phyloP scores from a whole-genome alignment of 139 green algal species.

The Auxenochlorella pyrenoidosa region DNA sequence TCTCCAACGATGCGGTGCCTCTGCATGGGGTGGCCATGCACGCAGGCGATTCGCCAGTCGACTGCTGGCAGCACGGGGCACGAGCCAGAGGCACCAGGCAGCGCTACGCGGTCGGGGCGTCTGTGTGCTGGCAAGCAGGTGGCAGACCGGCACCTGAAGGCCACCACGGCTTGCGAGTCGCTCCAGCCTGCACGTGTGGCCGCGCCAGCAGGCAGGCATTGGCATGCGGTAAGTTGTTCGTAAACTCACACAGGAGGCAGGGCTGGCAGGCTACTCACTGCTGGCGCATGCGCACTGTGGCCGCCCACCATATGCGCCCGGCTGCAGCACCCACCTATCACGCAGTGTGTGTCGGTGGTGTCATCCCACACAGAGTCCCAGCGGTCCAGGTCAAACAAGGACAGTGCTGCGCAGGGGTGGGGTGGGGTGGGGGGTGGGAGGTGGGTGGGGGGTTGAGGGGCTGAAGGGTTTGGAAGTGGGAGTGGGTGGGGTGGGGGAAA shows the following conservation, averaged over 20 bases:
- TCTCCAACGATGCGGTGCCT: conserved; percentile 8
- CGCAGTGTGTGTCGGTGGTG: conserved; percentile 22
- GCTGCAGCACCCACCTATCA: background rate
- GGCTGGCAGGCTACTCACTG: too few relatives aligned
- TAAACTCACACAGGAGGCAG: too few relatives aligned
- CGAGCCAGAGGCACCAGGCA: background rate
- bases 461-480: too few relatives aligned
- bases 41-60: too few relatives aligned
- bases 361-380: conserved; percentile 13
- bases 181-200: conserved; percentile 19
- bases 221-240: too few relatives aligned
- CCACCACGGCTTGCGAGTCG: background rate
- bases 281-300: too few relatives aligned
- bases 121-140: too few relatives aligned
- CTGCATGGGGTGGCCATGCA: background rate
- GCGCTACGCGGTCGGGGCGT: background rate
- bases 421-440: too few relatives aligned
- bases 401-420: background rate
- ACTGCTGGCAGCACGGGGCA: background rate
- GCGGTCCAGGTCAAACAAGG: background rate
- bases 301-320: too few relatives aligned
- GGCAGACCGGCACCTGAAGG: background rate
- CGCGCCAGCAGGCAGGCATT: too few relatives aligned
- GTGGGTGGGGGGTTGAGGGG: too few relatives aligned
- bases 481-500: too few relatives aligned